phyloP scores from a whole-genome alignment of 306 rosid species.

The Glycyrrhiza uralensis region DNA sequence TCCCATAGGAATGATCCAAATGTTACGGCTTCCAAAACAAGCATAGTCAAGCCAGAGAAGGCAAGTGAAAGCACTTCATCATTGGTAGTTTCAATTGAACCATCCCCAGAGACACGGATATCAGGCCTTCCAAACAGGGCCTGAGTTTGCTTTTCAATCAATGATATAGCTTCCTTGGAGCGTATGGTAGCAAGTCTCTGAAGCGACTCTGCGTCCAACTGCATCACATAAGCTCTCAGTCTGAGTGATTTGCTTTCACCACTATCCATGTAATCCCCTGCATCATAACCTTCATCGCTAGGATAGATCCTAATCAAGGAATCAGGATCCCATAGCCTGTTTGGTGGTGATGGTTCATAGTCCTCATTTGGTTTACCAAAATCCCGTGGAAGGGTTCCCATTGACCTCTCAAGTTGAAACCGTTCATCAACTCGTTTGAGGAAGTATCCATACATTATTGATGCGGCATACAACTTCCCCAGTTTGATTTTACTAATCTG shows the following conservation, averaged over 20 bases:
- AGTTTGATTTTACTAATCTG: conserved; percentile 89
- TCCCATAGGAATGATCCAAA: conserved; percentile 90
- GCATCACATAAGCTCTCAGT: conserved; percentile 78
- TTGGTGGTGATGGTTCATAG: conserved; percentile 51
- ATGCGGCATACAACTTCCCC: conserved; percentile 96
- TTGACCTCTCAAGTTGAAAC: conserved; percentile 79
- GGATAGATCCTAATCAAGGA: conserved; percentile 66
- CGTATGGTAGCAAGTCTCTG: conserved; percentile 84
- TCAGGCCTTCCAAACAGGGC: conserved; percentile 88
- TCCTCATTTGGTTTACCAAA: conserved; percentile 40
- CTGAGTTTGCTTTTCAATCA: conserved; percentile 95
- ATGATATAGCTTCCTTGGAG: conserved; percentile 87
- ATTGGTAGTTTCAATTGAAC: conserved; percentile 60
- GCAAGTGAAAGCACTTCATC: conserved; percentile 65
- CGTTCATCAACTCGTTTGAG: conserved; percentile 92
- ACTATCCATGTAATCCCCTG: conserved; percentile 29
- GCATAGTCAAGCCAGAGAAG: conserved; percentile 74
- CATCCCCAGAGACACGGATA: conserved; percentile 56
- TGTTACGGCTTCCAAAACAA: conserved; percentile 80
- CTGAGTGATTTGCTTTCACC: conserved; percentile 43
- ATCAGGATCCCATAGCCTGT: conserved; percentile 88
- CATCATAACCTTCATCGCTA: conserved; percentile 36
- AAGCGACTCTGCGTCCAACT: conserved; percentile 77
- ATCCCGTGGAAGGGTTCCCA: conserved; percentile 77
- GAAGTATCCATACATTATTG: conserved; percentile 94